Conservation (phyloP, 176 grass and related monocot species). For the Thinopyrum elongatum region DNA sequence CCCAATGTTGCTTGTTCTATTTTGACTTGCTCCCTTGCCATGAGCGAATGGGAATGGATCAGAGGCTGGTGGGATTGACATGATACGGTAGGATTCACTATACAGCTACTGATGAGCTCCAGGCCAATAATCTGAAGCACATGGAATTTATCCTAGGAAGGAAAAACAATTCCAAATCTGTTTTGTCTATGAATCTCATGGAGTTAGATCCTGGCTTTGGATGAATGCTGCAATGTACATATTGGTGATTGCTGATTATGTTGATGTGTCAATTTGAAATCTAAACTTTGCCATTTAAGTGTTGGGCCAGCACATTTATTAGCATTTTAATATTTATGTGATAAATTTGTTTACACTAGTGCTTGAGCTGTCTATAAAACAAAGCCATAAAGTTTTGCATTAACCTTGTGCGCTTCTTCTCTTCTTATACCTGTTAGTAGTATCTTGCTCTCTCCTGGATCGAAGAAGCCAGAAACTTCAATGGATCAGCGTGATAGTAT, state of each 20-base stretch:
- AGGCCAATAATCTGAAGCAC: conserved; percentile 2
- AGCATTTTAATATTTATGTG: background rate
- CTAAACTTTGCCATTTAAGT: background rate
- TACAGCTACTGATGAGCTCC: background rate
- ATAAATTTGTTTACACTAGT: background rate
- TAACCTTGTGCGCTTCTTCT: conserved; percentile 10
- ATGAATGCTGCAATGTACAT: background rate
- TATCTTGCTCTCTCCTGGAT: conserved; percentile 69
- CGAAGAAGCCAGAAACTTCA: conserved; percentile 68
- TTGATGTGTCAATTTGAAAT: background rate
- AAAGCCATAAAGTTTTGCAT: conserved; percentile 5
- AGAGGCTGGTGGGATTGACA: conserved; percentile 11
- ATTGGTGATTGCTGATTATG: conserved; percentile 3
- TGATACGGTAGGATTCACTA: conserved; percentile 11
- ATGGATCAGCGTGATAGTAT: conserved; percentile 84
- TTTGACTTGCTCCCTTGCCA: conserved; percentile 3
- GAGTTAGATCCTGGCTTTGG: background rate
- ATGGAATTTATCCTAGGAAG: background rate
- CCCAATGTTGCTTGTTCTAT: background rate
- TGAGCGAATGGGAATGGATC: background rate
- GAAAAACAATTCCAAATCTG: background rate
- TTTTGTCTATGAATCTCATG: background rate
- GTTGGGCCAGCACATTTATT: background rate
- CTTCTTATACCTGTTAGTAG: conserved; percentile 49
- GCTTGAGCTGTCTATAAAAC: conserved; percentile 24